Conservation (phyloP, 805 yeast species). For the Millerozyma acaciae region DNA sequence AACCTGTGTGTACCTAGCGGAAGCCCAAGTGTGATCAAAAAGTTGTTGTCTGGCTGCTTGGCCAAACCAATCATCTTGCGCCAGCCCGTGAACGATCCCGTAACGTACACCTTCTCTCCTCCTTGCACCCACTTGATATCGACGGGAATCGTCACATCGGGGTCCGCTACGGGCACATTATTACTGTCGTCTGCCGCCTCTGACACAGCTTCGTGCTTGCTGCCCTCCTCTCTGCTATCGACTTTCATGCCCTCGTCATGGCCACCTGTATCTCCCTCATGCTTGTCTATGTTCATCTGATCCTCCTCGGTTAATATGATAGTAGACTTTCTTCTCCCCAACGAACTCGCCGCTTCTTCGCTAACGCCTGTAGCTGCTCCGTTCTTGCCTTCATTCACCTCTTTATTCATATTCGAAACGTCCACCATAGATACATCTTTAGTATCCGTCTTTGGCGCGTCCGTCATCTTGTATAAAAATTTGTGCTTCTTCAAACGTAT, state of each 20-base stretch:
- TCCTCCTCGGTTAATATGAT: conserved; percentile 69
- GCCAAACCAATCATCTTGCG: conserved; percentile 90
- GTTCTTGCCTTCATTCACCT: neutral
- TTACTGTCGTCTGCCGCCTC: neutral
- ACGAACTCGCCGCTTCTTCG: conserved; percentile 25
- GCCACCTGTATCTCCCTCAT: conserved; percentile 23
- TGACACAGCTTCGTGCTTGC: conserved; percentile 11
- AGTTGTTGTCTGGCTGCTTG: conserved; percentile 49
- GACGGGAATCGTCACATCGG: conserved; percentile 42
- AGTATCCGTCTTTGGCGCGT: conserved; percentile 7
- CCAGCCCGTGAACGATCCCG: conserved; percentile 98
- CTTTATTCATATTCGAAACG: conserved; percentile 28
- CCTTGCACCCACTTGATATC: conserved; percentile 93
- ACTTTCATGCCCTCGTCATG: conserved; percentile 5
- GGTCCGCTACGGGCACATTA: conserved; percentile 15
- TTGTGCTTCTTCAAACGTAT: too few relatives aligned
- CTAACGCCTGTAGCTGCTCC: conserved; percentile 2
- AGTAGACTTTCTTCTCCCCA: conserved; percentile 60
- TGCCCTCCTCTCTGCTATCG: conserved; percentile 7
- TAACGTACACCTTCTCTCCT: conserved; percentile 91
- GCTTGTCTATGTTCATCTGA: conserved; percentile 40
- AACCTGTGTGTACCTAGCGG: conserved; percentile 93
- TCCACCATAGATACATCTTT: conserved; percentile 44
- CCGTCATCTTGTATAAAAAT: too few relatives aligned
- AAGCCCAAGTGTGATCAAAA: conserved; percentile 66